Conservation (phyloP, 2,329 filamentous ascomycete species). For the Helicocarpus griseus region DNA sequence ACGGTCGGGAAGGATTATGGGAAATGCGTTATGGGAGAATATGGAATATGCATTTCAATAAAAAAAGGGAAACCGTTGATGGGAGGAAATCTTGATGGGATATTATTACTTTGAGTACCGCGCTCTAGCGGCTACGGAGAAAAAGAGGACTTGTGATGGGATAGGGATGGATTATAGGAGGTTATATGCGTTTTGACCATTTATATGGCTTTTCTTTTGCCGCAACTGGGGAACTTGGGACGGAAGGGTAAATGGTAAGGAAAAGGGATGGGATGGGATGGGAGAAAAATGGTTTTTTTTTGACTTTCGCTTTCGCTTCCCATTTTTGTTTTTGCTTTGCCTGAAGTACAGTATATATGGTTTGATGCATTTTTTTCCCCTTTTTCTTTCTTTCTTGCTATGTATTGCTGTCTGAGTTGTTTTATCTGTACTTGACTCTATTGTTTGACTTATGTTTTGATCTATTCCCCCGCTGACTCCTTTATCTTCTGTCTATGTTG, state of each 20-base stretch:
- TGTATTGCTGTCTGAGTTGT: not conserved
- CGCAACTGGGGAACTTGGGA: not conserved
- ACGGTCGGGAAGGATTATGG: not conserved
- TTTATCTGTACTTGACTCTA: not conserved
- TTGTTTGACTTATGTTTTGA: no score
- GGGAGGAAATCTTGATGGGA: not conserved
- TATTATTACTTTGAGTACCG: not conserved
- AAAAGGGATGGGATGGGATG: not conserved
- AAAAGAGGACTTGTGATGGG: no score
- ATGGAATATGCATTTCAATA: not conserved
- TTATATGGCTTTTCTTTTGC: not conserved
- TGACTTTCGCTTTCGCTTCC: not conserved
- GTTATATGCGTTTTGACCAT: not conserved
- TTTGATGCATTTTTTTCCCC: not conserved
- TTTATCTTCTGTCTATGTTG: not conserved
- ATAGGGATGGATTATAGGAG: not conserved
- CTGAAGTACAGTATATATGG: no score
- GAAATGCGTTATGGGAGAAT: not conserved
- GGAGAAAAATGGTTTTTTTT: not conserved
- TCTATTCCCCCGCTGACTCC: no score
- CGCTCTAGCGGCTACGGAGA: no score
- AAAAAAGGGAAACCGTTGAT: not conserved
- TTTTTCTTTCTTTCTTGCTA: slow-evolving; percentile 6
- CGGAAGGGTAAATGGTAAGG: not conserved
- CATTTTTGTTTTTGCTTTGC: no score